Percentiles rank a stretch among this genome's conserved stretches.
phyloP scores from a whole-genome alignment of 371 early-diverging fungal genomes.

The Rhizopus sp. region DNA sequence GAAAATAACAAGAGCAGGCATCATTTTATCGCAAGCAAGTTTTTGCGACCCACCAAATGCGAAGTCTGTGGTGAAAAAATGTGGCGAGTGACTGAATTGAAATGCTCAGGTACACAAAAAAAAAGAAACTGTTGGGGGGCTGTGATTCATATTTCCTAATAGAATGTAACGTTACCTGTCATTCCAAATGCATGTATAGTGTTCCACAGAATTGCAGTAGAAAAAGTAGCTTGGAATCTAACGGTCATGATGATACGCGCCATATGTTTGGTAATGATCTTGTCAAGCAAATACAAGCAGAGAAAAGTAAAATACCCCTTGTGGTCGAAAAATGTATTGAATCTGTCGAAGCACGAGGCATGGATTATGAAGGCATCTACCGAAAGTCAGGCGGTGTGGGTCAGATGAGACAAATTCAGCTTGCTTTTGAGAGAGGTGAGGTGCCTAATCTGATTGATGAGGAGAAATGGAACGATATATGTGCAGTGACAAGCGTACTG shows the following conservation, averaged over 20 bases:
- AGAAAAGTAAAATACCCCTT: conserved; percentile 59
- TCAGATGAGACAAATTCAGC: conserved; percentile 71
- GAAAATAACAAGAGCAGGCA: conserved; percentile 40
- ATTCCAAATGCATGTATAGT: conserved; percentile 41
- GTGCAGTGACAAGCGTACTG: conserved; percentile 84
- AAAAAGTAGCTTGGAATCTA: conserved; percentile 20
- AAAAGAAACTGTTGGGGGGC: background rate
- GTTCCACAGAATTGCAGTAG: conserved; percentile 30
- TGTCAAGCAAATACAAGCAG: conserved; percentile 36
- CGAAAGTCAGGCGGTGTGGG: conserved; percentile 86
- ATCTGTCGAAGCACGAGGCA: conserved; percentile 72
- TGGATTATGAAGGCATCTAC: conserved; percentile 78
- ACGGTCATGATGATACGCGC: conserved; percentile 11
- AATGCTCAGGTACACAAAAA: conserved; percentile 65
- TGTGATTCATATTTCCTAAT: conserved; percentile 3
- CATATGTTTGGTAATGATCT: conserved; percentile 44
- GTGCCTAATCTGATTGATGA: conserved; percentile 49
- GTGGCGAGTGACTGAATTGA: conserved; percentile 79
- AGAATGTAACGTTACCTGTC: conserved; percentile 44
- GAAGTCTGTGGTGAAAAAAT: conserved; percentile 85
- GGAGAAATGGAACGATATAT: conserved; percentile 61
- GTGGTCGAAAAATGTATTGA: conserved; percentile 75
- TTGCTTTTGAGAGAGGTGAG: conserved; percentile 51
- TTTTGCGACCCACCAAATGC: conserved; percentile 75
- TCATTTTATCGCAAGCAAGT: conserved; percentile 60